Conservation (phyloP, 2,329 filamentous ascomycete genomes). For the Verticillium nubilum region DNA sequence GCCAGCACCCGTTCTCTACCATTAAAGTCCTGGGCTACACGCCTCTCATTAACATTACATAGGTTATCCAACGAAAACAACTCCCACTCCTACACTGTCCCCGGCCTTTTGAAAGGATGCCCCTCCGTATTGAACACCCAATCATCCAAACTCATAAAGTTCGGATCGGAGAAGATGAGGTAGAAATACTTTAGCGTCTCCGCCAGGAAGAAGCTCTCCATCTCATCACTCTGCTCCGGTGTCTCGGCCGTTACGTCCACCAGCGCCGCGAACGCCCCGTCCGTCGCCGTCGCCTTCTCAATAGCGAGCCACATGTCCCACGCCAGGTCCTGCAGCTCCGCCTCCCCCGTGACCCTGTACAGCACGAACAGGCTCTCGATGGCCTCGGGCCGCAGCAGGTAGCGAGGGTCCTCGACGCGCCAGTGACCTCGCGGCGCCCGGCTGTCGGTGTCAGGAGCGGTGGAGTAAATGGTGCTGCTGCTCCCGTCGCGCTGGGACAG, state of each 20-base stretch:
- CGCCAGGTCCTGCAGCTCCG: constrained; percentile 41
- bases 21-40: neutral
- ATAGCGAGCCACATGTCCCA: constrained; percentile 49
- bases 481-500: neutral
- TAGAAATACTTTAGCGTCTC: constrained; percentile 76
- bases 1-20: neutral
- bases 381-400: constrained; percentile 45
- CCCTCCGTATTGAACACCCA: constrained; percentile 57
- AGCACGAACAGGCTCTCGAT: constrained; percentile 49
- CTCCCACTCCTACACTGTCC: neutral
- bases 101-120: constrained; percentile 30
- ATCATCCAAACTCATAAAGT: constrained; percentile 61
- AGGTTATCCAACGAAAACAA: too few relatives aligned
- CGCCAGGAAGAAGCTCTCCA: constrained; percentile 64
- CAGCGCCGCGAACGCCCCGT: constrained; percentile 43
- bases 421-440: constrained; percentile 49
- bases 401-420: constrained; percentile 43
- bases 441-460: constrained; percentile 23
- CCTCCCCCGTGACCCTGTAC: constrained; percentile 44
- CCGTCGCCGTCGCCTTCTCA: constrained; percentile 36
- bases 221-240: neutral
- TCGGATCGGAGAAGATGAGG: constrained; percentile 60
- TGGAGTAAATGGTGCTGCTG: too few relatives aligned
- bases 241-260: constrained; percentile 39
- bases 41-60: neutral